Conservation (phyloP, 306 rosid genomes). For the Cucumis hystrix region DNA sequence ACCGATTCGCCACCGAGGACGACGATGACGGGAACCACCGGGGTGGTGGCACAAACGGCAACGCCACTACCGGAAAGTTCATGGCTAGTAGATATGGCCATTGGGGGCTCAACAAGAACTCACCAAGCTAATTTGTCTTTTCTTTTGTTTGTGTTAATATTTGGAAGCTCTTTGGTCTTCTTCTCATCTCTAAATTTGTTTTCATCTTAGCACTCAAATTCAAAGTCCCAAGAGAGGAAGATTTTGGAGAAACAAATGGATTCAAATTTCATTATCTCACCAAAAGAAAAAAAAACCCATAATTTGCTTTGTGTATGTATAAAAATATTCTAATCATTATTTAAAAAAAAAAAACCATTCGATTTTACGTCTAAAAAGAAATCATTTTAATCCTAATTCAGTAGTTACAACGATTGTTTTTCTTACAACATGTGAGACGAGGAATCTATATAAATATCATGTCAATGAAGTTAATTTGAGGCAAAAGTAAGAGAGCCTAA, state of each 20-base stretch:
- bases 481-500: too few species aligned
- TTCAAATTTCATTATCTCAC: neutral
- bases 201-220: neutral
- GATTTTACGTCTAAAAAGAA: too few species aligned
- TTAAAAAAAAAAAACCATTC: too few species aligned
- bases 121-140: neutral
- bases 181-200: slow-evolving; percentile 10
- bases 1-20: slow-evolving; percentile 14
- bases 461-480: too few species aligned
- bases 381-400: too few species aligned
- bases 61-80: slow-evolving; percentile 19
- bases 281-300: neutral
- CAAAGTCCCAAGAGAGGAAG: neutral
- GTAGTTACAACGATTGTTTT: too few species aligned
- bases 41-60: slow-evolving; percentile 11
- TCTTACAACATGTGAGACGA: too few species aligned
- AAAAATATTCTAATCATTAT: neutral
- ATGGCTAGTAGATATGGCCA: slow-evolving; percentile 48
- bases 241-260: neutral
- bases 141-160: slow-evolving; percentile 9
- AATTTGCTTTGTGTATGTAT: neutral
- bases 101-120: slow-evolving; percentile 16
- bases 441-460: too few species aligned
- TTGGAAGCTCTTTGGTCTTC: slow-evolving; percentile 12
- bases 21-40: neutral